Evolutionary conservation across 2,329 filamentous ascomycete genomes (phyloP), one percentile per base, ranked within the genome.

Genomic region (Plectosphaerella sp.): DNA sequence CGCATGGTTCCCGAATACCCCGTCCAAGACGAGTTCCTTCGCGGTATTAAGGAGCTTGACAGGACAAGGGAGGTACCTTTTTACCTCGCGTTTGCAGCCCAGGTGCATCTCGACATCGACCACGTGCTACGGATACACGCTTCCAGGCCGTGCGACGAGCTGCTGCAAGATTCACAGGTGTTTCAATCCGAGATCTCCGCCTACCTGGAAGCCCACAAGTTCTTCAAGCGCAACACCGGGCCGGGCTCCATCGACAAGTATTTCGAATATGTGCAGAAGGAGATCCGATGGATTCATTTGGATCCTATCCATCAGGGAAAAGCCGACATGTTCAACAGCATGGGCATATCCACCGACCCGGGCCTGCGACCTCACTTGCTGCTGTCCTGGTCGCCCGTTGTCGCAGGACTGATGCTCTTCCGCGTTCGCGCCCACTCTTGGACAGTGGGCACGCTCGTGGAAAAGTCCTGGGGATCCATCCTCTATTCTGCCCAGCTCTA

Each of bases 51-150:
- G 20, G 59, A 68, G 39, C 51, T 71, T 16, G 57, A 61, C 25
- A 52, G 60, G 5, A 72, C 66, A 0, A 45, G 53, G 2, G 45
- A 64, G 5, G 50, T 72, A 3, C 59, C 72, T 0, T 64, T 74
- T 39, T 67, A 63, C 53, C 59, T 69, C 9, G 59, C 68, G 2
- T 76, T 75, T 51, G 70, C 70, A 9, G 61, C 65, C 5, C 72
- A 76, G 46, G 52, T 72, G 11, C 71, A 69, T 52, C 66, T 77
- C 4, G 73, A 76, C 42, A 68, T 73, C 35, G 65, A 71, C 14
- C 64, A 72, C 51, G 49, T 55, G 3, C 55, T 73, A 7, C 25
- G 45, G 10, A 45, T 5, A 4, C n/a, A 43, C 41, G 41, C 41
- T 12, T 8, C 41, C 2, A 43, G n/a, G 16, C n/a, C 53, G 1